phyloP scores from a whole-genome alignment of 352 stramenopile genomes.

The Globisporangium perplexum region DNA sequence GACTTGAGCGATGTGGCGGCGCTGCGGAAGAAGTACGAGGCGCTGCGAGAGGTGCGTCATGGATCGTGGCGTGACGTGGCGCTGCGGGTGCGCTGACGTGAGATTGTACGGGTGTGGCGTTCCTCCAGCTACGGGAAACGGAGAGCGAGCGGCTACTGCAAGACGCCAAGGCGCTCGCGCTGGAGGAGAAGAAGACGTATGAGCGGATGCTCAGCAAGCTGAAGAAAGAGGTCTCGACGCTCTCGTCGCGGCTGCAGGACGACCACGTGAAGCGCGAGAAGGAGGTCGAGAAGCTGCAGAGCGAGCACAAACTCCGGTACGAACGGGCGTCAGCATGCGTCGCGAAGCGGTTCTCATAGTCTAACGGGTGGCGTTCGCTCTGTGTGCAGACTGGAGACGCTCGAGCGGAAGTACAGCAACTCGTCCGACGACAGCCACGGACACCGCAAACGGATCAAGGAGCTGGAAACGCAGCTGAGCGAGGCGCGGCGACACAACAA shows the following conservation, averaged over 20 bases:
- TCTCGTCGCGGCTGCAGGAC: slow-evolving; percentile 52
- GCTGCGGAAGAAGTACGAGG: slow-evolving; percentile 38
- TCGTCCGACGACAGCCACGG: slow-evolving; percentile 30
- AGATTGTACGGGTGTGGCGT: neutral
- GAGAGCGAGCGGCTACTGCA: slow-evolving; percentile 60
- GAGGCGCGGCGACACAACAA: slow-evolving; percentile 40
- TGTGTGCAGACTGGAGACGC: slow-evolving; percentile 20
- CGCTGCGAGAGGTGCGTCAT: slow-evolving; percentile 31
- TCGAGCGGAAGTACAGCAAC: slow-evolving; percentile 22
- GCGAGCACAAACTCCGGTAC: slow-evolving; percentile 33
- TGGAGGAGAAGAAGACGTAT: slow-evolving; percentile 69
- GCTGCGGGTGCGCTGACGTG: neutral
- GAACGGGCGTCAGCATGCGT: neutral
- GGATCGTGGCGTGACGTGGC: neutral
- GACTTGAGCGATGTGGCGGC: slow-evolving; percentile 6
- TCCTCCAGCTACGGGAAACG: slow-evolving; percentile 39
- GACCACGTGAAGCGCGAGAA: slow-evolving; percentile 35
- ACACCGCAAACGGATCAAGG: slow-evolving; percentile 36
- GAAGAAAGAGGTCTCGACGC: slow-evolving; percentile 51
- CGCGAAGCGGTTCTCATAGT: neutral
- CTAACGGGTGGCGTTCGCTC: neutral
- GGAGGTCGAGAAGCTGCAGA: slow-evolving; percentile 41
- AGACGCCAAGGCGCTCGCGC: slow-evolving; percentile 48
- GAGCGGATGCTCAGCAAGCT: slow-evolving; percentile 66
- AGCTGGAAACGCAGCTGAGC: slow-evolving; percentile 49